Evolutionary conservation across 164 flowering plant genomes (phyloP).

Genomic region (Aristolochia californica): DNA sequence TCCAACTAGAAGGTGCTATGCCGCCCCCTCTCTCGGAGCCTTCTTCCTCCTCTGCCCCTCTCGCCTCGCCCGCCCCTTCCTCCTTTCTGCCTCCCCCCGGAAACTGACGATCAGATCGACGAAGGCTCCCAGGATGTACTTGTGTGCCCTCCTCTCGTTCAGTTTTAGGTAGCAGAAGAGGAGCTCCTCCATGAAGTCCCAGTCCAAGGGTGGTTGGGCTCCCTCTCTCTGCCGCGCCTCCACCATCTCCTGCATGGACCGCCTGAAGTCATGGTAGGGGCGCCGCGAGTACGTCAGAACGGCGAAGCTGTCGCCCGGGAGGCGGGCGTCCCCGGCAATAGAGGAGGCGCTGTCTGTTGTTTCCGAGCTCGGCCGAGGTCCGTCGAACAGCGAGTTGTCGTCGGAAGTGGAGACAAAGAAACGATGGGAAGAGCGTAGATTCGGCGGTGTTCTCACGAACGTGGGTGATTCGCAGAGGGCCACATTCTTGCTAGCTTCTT

Average conservation of each 20-base stretch:
- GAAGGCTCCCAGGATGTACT: constrained; percentile 59
- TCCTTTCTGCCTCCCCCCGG: constrained; percentile 18
- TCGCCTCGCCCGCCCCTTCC: constrained; percentile 5
- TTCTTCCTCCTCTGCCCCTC: constrained; percentile 17
- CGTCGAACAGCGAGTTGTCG: constrained; percentile 32
- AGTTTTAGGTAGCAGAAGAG: constrained; percentile 57
- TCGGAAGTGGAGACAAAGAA: constrained; percentile 34
- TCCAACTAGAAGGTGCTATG: no score
- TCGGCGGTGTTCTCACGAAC: constrained; percentile 23
- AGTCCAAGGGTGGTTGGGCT: constrained; percentile 27
- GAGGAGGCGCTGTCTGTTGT: neutral
- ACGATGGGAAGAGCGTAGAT: constrained; percentile 26
- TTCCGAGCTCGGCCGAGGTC: constrained; percentile 7
- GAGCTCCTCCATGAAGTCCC: constrained; percentile 84
- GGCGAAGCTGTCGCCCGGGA: constrained; percentile 42
- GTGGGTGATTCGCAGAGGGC: constrained; percentile 15
- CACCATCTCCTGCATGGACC: constrained; percentile 53
- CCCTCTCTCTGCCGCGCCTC: constrained; percentile 20
- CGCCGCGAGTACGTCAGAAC: constrained; percentile 33
- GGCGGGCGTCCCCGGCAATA: neutral
- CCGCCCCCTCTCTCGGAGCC: constrained; percentile 2
- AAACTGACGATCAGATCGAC: constrained; percentile 39
- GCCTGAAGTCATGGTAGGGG: constrained; percentile 52
- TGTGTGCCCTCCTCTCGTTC: constrained; percentile 56
- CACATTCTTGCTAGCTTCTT: neutral